phyloP scores from a whole-genome alignment of 2,329 filamentous ascomycete species.

The Parastagonospora nodorum region DNA sequence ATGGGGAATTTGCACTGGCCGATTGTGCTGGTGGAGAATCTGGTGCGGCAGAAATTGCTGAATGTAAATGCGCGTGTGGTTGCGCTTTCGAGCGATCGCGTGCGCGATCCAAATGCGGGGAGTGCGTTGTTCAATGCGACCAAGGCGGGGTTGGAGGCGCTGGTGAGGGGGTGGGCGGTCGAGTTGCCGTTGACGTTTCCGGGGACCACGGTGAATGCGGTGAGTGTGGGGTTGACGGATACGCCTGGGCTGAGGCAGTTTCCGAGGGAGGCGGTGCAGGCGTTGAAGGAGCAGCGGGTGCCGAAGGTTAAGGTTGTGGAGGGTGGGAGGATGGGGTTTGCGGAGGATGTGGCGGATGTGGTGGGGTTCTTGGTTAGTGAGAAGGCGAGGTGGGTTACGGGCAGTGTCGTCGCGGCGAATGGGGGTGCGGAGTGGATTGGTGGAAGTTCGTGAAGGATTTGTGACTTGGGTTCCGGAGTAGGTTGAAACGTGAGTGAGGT shows the following conservation, averaged over 20 bases:
- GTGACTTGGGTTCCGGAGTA: too few relatives aligned
- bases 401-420: conserved; percentile 44
- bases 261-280: conserved; percentile 14
- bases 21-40: conserved; percentile 24
- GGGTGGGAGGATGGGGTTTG: conserved; percentile 27
- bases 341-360: conserved; percentile 69
- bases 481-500: too few relatives aligned
- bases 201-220: conserved; percentile 36
- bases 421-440: conserved; percentile 26
- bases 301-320: conserved; percentile 24
- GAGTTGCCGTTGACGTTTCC: conserved; percentile 25
- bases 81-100: conserved; percentile 17
- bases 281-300: conserved; percentile 20
- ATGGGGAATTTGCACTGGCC: conserved; percentile 29
- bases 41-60: conserved; percentile 21
- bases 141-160: conserved; percentile 27
- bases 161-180: conserved; percentile 29
- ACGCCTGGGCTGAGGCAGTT: conserved; percentile 24
- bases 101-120: conserved; percentile 18
- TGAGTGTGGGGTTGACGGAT: conserved; percentile 36
- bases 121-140: conserved; percentile 21
- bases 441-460: too few relatives aligned
- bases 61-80: conserved; percentile 24
- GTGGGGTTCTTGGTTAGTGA: conserved; percentile 55
- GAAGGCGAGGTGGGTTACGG: conserved; percentile 43